Percentiles rank a stretch among this genome's conserved stretches.
phyloP scores from a whole-genome alignment of 768 basidiomycete genomes.

The Kockovaella imperatae region DNA sequence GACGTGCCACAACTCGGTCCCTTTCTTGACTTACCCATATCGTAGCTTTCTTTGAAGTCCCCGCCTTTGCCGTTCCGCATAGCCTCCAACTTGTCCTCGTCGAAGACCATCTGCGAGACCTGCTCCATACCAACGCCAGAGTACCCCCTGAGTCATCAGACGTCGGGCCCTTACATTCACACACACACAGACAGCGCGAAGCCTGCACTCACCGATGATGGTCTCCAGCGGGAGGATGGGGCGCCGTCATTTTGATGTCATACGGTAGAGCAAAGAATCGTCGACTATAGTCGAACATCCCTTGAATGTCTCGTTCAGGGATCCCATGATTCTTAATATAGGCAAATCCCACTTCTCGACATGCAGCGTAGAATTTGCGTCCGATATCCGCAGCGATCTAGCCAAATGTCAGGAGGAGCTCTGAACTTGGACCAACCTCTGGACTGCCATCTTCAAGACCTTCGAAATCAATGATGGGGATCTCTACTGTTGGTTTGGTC shows the following conservation, averaged over 20 bases:
- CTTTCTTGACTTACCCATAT: slow-evolving; percentile 11
- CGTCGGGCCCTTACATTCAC: too few relatives aligned
- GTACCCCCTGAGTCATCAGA: slow-evolving; percentile 23
- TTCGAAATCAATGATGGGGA: slow-evolving; percentile 21
- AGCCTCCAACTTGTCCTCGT: slow-evolving; percentile 13
- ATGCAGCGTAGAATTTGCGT: slow-evolving; percentile 20
- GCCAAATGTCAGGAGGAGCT: not conserved
- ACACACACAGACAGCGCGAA: not conserved
- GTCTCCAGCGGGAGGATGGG: slow-evolving; percentile 22
- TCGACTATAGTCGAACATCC: slow-evolving; percentile 21
- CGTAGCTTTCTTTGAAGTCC: slow-evolving; percentile 12
- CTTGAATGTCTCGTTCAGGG: slow-evolving; percentile 16
- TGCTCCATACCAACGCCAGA: slow-evolving; percentile 30
- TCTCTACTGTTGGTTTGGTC: slow-evolving; percentile 7
- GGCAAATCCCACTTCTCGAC: slow-evolving; percentile 31
- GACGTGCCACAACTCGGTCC: too few relatives aligned
- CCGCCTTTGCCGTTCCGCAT: slow-evolving; percentile 5
- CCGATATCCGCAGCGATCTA: slow-evolving; percentile 13
- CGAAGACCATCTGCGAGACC: slow-evolving; percentile 25
- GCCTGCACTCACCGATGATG: slow-evolving; percentile 10
- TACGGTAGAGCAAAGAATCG: slow-evolving; percentile 24
- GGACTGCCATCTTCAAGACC: slow-evolving; percentile 16
- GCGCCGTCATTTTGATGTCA: slow-evolving; percentile 27
- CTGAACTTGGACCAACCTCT: not conserved
- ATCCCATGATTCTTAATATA: slow-evolving; percentile 25